Evolutionary conservation across 2,329 filamentous ascomycete genomes (phyloP).

Genomic region (Fusarium sp.): DNA sequence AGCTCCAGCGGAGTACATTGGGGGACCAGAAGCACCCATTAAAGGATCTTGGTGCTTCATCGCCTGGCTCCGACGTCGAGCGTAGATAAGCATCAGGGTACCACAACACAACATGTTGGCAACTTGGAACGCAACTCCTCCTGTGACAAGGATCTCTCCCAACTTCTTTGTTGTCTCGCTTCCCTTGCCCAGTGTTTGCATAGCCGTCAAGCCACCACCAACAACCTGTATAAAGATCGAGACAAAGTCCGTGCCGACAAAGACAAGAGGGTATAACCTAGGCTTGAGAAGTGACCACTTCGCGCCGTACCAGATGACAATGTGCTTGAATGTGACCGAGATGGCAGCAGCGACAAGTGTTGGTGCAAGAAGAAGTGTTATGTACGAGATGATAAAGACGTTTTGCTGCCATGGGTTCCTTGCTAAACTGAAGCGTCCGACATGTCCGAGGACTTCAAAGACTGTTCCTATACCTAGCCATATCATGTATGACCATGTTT

Average conservation of each 20-base stretch:
- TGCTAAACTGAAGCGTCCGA: conserved; percentile 54
- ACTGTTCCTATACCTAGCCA: conserved; percentile 53
- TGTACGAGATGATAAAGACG: conserved; percentile 57
- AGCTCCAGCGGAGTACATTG: neutral
- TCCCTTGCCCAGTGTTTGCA: conserved; percentile 25
- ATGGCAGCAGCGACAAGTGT: conserved; percentile 60
- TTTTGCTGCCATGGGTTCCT: conserved; percentile 56
- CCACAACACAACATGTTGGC: conserved; percentile 46
- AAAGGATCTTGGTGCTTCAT: conserved; percentile 2
- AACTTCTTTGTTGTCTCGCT: conserved; percentile 16
- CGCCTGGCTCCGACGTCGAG: conserved; percentile 19
- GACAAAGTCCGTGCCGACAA: conserved; percentile 62
- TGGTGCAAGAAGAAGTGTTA: conserved; percentile 57
- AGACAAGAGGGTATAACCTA: conserved; percentile 61
- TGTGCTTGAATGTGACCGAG: conserved; percentile 61
- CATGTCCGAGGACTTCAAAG: conserved; percentile 58
- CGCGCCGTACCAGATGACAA: conserved; percentile 58
- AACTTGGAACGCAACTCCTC: conserved; percentile 46
- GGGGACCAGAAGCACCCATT: neutral
- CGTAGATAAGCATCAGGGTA: conserved; percentile 30
- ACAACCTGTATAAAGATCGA: conserved; percentile 50
- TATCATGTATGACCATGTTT: conserved; percentile 57
- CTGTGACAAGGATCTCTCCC: conserved; percentile 39
- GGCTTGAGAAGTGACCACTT: conserved; percentile 57
- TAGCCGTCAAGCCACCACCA: conserved; percentile 35